These are phyloP conservation scores for Bryoerythrophyllum caledonicum DNA, from an alignment of 225 moss, liverwort and hornwort genomes.

Conservation along the genomic window DNA sequence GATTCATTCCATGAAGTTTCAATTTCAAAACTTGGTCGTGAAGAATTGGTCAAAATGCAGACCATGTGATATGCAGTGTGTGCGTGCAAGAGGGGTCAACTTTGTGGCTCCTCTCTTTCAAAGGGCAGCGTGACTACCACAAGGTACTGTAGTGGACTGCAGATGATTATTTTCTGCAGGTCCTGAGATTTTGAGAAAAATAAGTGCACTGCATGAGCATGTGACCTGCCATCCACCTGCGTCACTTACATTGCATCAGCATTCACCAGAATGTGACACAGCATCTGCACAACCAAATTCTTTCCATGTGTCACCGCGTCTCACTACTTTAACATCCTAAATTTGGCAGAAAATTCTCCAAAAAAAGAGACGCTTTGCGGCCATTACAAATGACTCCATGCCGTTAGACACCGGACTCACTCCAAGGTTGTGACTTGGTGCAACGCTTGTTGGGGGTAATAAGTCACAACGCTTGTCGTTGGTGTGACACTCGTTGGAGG, in stretches of 20 bases:
- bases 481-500: too few species aligned
- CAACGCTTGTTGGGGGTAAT: too few species aligned
- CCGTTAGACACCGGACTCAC: too few species aligned
- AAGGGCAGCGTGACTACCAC: background rate
- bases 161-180: background rate
- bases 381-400: too few species aligned
- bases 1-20: background rate
- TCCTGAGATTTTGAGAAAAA: too few species aligned
- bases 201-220: background rate
- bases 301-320: too few species aligned
- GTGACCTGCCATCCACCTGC: background rate
- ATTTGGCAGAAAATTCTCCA: too few species aligned
- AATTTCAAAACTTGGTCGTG: background rate
- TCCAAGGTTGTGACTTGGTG: too few species aligned
- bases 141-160: background rate
- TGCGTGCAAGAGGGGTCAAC: background rate
- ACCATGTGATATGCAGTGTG: background rate
- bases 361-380: too few species aligned
- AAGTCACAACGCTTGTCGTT: too few species aligned
- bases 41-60: constrained; percentile 32
- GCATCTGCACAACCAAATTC: too few species aligned
- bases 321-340: too few species aligned
- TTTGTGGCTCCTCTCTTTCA: background rate
- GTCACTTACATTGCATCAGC: background rate
- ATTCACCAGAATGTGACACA: background rate